A percentile compares a stretch with the other conserved stretches of the same genome.
These are phyloP conservation scores for Epichloe glyceriae DNA, from an alignment of 2,329 filamentous ascomycete genomes.

Conservation along the genomic window DNA sequence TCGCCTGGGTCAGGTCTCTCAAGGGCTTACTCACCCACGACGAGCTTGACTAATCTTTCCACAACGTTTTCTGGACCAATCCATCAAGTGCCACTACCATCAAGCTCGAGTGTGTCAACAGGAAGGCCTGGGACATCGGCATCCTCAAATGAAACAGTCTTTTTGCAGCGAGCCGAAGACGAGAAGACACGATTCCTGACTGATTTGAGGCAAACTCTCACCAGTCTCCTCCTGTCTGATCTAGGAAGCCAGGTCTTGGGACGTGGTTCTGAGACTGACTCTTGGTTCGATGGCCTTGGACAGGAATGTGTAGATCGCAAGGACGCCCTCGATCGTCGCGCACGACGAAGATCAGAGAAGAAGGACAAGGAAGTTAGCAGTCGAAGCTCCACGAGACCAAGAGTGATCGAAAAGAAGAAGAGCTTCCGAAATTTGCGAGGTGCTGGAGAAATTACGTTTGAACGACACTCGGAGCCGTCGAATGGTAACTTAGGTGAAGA, in stretches of 20 bases:
- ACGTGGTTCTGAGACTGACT: constrained; percentile 85
- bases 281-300: constrained; percentile 63
- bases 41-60: constrained; percentile 45
- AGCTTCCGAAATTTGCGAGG: constrained; percentile 53
- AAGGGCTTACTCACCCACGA: constrained; percentile 47
- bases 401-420: constrained; percentile 50
- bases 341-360: constrained; percentile 25
- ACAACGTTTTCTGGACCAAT: constrained; percentile 32
- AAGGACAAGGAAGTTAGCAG: constrained; percentile 29
- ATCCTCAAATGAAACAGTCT: constrained; percentile 55
- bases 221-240: constrained; percentile 77
- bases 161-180: constrained; percentile 46
- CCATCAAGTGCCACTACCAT: constrained; percentile 28
- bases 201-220: constrained; percentile 66
- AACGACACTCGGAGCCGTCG: constrained; percentile 25
- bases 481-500: constrained; percentile 29
- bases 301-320: constrained; percentile 52
- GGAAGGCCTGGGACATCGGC: constrained; percentile 51
- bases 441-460: constrained; percentile 27
- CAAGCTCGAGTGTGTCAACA: constrained; percentile 33
- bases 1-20: constrained; percentile 49
- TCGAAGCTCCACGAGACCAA: constrained; percentile 33
- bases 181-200: constrained; percentile 69
- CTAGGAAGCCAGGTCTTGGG: constrained; percentile 75
- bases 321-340: constrained; percentile 38